Base-by-base conservation (phyloP, 306 rosid species). In the Corylus avellana region DNA sequence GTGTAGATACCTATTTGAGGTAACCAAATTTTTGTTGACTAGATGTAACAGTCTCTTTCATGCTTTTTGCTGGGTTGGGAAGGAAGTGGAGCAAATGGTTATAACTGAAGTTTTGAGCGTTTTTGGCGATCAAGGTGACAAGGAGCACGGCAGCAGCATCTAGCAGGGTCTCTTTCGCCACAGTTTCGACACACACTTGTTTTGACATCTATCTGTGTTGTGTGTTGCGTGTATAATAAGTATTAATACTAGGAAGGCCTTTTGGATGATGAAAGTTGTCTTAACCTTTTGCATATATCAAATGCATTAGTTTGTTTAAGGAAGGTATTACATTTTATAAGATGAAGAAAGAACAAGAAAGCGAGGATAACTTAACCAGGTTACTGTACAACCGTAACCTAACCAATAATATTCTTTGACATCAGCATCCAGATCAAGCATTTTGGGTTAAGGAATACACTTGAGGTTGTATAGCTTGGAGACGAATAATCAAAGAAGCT, bases 401-500 rank as follows among this genome's bases (percentile, higher is more conserved):
- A 97, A 4, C 98, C 97, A 29, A 92, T 94, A 68, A 91, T 97
- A 80, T 94, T 92, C 97, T 2, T 97, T 92, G 83, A 94, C 90
- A 84, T 94, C 98, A 37, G 97, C 98, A 75, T 94, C 92, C 77
- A 94, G 97, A 75, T 94, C 92, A 78, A 94, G 97, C 97, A 94
- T 94, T 82, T 94, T 94, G 42, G 98, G 92, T 46, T 97, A 97
- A 42, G 97, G 97, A 73, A 92, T 85, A 74, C 89, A 94, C 67
- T 94, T 94, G 91, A 77, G 97, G 97, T 83, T 94, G 97, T 94
- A 88, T 94, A 92, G 85, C 91, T 94, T 14, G 98, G 98, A 72
- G 97, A 88, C 29, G 98, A 94, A 22, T 97, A 97, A 78, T 94
- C 46, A 42, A 6, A 42, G 46, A 4, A 92, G 84, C 97, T 94